Evolutionary conservation across 2,329 filamentous ascomycete genomes (phyloP).

Genomic region (Colletotrichum camelliae): DNA sequence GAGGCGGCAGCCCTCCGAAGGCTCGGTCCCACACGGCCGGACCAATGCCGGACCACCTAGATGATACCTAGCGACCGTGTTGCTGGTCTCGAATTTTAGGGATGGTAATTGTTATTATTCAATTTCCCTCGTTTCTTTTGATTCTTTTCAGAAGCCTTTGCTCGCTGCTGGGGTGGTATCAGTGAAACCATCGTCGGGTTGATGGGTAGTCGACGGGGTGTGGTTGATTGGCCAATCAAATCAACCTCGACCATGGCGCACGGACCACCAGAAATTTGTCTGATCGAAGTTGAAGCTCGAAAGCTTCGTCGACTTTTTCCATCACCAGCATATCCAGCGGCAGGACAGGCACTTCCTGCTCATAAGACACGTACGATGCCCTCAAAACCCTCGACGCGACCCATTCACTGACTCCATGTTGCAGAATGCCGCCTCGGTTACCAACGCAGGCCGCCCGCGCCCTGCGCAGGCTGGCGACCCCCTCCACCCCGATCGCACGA

Average conservation of each 20-base stretch:
- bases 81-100: fast-evolving
- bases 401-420: neutral
- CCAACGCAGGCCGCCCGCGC: conserved; percentile 18
- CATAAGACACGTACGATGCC: conserved; percentile 2
- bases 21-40: neutral
- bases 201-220: neutral
- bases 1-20: neutral
- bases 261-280: conserved; percentile 22
- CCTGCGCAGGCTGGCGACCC: conserved; percentile 18
- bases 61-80: neutral
- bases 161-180: neutral
- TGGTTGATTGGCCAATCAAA: conserved; percentile 15
- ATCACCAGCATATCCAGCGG: neutral
- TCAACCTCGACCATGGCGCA: neutral
- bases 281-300: conserved; percentile 11
- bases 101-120: fast-evolving
- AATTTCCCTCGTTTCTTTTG: neutral
- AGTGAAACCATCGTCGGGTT: neutral
- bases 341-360: conserved; percentile 6
- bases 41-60: neutral
- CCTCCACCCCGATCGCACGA: conserved; percentile 13
- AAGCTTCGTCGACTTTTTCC: conserved; percentile 20
- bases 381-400: neutral
- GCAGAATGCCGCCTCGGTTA: conserved; percentile 22
- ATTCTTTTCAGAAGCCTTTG: neutral